phyloP scores from a whole-genome alignment of 2,329 filamentous ascomycete species.

The Madurella fahalii region DNA sequence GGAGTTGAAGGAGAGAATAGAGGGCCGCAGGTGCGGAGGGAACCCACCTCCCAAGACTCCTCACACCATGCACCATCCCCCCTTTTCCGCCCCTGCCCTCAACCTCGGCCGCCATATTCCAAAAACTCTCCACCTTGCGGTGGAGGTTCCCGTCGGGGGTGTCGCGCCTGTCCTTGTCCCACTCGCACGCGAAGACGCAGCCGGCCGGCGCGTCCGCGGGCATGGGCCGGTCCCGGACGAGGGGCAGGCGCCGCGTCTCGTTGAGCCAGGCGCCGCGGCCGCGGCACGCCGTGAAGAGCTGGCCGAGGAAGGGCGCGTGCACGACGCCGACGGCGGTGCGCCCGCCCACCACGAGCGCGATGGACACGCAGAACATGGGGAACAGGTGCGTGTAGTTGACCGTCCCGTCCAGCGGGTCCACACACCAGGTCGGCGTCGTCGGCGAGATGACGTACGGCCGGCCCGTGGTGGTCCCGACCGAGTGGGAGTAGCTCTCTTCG shows the following conservation, averaged over 20 bases:
- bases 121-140: conserved; percentile 70
- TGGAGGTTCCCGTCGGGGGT: conserved; percentile 60
- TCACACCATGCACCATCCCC: conserved; percentile 74
- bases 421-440: conserved; percentile 63
- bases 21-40: neutral
- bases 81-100: conserved; percentile 61
- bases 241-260: conserved; percentile 58
- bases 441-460: conserved; percentile 63
- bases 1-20: neutral
- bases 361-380: conserved; percentile 77
- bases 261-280: conserved; percentile 68
- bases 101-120: conserved; percentile 68
- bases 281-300: conserved; percentile 64
- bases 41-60: conserved; percentile 58
- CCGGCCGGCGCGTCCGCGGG: conserved; percentile 61
- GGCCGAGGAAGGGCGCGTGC: conserved; percentile 65
- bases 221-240: conserved; percentile 60
- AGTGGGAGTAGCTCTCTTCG: conserved; percentile 71
- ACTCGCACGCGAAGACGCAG: conserved; percentile 72
- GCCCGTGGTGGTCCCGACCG: conserved; percentile 46
- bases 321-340: conserved; percentile 69
- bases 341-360: conserved; percentile 59
- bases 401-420: conserved; percentile 75
- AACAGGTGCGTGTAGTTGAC: conserved; percentile 80
- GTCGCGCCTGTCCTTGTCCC: conserved; percentile 72